A percentile compares a stretch with the other conserved stretches of the same genome.
Conservation (phyloP, 2,329 filamentous ascomycete species). For the Pyrenophora seminiperda region DNA sequence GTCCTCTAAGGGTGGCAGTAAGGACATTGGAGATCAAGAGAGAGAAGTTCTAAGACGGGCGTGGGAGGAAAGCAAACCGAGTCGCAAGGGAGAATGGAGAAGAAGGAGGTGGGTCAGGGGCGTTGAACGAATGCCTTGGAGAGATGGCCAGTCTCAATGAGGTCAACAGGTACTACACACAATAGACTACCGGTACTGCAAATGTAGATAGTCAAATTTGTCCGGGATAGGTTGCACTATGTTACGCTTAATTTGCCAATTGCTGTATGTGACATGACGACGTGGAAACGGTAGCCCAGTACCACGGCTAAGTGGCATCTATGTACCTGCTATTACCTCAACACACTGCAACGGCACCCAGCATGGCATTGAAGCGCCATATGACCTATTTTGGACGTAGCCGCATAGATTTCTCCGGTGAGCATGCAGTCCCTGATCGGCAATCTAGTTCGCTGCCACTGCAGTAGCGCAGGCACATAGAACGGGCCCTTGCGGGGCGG, state of each 20-base stretch:
- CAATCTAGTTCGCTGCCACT: slow-evolving; percentile 5
- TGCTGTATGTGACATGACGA: too few species aligned
- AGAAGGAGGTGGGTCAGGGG: slow-evolving; percentile 45
- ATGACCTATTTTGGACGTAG: not conserved
- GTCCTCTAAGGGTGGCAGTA: slow-evolving; percentile 20
- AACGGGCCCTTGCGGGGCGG: slow-evolving; percentile 5
- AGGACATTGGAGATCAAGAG: slow-evolving; percentile 35
- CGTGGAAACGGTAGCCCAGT: too few species aligned
- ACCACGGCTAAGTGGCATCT: too few species aligned
- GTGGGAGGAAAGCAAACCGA: slow-evolving; percentile 39
- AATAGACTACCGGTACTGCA: too few species aligned
- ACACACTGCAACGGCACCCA: too few species aligned
- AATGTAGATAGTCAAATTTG: too few species aligned
- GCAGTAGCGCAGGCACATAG: slow-evolving; percentile 13
- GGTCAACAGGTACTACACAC: too few species aligned
- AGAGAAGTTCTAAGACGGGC: slow-evolving; percentile 36
- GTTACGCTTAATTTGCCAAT: too few species aligned
- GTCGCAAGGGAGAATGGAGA: slow-evolving; percentile 47
- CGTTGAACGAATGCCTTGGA: slow-evolving; percentile 42
- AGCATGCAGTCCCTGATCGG: slow-evolving; percentile 15
- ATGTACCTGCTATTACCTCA: too few species aligned
- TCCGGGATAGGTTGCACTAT: too few species aligned
- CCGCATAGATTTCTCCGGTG: not conserved
- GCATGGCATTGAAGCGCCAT: too few species aligned
- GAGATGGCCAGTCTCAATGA: slow-evolving; percentile 3